Percentiles rank a stretch among this genome's conserved stretches.
These are phyloP conservation scores for Mrakia frigida DNA, from an alignment of 768 basidiomycete species.

Conservation along the genomic window DNA sequence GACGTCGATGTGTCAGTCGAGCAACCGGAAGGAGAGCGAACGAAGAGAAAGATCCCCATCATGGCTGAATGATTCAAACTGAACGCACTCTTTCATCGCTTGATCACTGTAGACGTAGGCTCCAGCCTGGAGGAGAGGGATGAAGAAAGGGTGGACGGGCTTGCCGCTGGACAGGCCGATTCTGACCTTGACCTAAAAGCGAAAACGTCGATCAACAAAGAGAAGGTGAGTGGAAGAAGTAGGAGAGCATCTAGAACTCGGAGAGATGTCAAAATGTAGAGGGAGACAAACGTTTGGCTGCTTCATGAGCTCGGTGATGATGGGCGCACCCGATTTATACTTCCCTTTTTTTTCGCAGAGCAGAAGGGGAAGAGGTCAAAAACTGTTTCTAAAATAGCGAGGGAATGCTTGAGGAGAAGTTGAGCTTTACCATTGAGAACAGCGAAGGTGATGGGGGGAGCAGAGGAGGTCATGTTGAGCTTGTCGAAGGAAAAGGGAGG, in stretches of 20 bases:
- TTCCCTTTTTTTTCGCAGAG: neutral
- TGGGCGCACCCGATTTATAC: neutral
- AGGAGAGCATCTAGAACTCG: too few species aligned
- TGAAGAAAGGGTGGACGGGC: neutral
- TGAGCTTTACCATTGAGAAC: neutral
- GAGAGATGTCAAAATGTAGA: too few species aligned
- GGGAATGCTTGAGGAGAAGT: too few species aligned
- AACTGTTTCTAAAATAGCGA: too few species aligned
- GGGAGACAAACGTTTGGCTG: neutral
- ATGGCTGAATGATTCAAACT: too few species aligned
- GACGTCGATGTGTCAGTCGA: too few species aligned
- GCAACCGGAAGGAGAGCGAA: too few species aligned
- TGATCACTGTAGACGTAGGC: neutral
- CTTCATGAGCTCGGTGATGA: neutral
- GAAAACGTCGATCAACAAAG: too few species aligned
- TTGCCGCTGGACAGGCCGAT: neutral
- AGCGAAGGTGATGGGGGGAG: neutral
- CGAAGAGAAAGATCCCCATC: too few species aligned
- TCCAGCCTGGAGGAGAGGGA: neutral
- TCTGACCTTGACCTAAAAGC: neutral
- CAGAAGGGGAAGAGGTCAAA: too few species aligned
- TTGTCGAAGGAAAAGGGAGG: neutral
- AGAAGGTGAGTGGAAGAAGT: too few species aligned
- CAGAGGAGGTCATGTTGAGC: neutral
- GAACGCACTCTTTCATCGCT: neutral